phyloP scores from a whole-genome alignment of 2,329 filamentous ascomycete species.

The Colletotrichum sp. region DNA sequence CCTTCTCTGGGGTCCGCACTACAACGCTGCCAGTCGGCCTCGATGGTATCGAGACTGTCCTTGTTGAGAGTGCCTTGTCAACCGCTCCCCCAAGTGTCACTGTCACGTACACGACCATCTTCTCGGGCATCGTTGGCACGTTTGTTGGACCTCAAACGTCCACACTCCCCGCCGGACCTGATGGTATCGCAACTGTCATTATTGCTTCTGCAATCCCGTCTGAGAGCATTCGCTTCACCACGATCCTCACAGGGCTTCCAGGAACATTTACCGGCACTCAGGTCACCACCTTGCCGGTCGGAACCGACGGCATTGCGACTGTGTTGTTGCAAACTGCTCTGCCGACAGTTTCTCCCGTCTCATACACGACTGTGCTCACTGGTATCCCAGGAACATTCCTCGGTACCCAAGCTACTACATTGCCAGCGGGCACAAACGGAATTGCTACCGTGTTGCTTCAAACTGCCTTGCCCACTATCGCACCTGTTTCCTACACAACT shows the following conservation, averaged over 20 bases:
- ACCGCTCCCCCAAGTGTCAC: neutral
- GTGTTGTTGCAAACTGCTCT: neutral
- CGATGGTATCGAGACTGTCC: neutral
- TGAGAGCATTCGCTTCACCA: neutral
- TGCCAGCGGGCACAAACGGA: neutral
- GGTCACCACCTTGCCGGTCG: neutral
- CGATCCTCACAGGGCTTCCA: neutral
- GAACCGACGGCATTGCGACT: neutral
- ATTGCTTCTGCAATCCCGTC: neutral
- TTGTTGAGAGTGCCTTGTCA: neutral
- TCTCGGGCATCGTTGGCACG: neutral
- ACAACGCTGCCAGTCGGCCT: neutral
- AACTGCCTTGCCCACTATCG: neutral
- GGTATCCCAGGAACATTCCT: neutral
- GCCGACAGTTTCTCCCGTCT: neutral
- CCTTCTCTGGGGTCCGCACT: neutral
- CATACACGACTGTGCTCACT: neutral
- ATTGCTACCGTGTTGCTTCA: neutral
- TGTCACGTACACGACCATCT: neutral
- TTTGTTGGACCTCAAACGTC: neutral
- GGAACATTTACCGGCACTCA: neutral
- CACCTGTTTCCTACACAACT: neutral
- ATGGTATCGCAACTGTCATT: neutral
- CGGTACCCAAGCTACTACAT: neutral
- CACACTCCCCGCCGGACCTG: neutral